These are phyloP conservation scores for Puccinia coronata DNA, from an alignment of 1,284 basidiomycete genomes.

Conservation along the genomic window DNA sequence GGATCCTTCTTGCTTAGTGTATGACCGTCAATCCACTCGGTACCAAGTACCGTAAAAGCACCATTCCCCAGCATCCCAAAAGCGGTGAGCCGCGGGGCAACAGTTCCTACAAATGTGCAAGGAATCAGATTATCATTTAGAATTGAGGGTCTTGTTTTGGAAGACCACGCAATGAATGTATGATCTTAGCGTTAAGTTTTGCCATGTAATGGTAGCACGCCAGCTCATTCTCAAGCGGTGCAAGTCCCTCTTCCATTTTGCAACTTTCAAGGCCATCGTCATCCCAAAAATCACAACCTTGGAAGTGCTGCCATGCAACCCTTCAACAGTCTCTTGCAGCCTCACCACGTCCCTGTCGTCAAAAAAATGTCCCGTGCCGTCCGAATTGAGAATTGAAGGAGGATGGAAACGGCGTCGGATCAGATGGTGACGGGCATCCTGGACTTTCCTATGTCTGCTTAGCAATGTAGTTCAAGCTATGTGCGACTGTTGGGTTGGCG, in stretches of 20 bases:
- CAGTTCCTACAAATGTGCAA: slow-evolving; percentile 6
- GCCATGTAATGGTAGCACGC: slow-evolving; percentile 11
- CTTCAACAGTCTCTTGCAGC: slow-evolving; percentile 1
- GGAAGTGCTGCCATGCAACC: slow-evolving; percentile 9
- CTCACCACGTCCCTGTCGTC: neutral
- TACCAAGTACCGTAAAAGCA: slow-evolving; percentile 7
- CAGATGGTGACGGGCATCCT: no score
- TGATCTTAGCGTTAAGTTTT: neutral
- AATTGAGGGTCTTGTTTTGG: neutral
- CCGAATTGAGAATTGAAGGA: neutral
- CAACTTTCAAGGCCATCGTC: neutral
- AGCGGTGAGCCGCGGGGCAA: neutral
- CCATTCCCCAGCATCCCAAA: slow-evolving; percentile 11
- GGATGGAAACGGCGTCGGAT: neutral
- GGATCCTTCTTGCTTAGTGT: neutral
- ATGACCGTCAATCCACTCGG: slow-evolving; percentile 5
- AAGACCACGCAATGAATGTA: neutral
- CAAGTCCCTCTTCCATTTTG: slow-evolving; percentile 12
- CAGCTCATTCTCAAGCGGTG: slow-evolving; percentile 6
- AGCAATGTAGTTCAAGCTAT: slow-evolving; percentile 8
- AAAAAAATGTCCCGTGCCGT: slow-evolving; percentile 6
- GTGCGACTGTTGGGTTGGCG: neutral
- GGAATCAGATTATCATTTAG: neutral
- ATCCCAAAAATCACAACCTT: slow-evolving; percentile 2
- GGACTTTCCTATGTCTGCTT: neutral